Base-by-base conservation (phyloP, 129 eudicot species). In the Oenanthe sinensis region DNA sequence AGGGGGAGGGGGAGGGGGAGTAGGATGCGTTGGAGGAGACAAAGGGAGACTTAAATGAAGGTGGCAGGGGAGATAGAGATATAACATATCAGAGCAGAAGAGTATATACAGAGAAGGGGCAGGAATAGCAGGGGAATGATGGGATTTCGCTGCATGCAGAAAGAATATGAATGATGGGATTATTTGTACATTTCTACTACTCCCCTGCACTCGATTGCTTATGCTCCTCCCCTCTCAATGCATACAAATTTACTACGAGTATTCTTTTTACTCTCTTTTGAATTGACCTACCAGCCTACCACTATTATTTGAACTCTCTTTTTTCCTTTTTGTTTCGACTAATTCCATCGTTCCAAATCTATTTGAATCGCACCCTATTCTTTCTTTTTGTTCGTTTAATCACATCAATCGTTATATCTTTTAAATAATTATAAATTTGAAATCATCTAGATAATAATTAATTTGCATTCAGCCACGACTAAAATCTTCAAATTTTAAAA, bases 81-180 rank as follows among this genome's bases (percentile, higher is more conserved):
- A n/a, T 58, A 58, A 58, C 67, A 58, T 58, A 58, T 58, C 67
- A 58, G 67, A 20, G 63, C 63, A 54, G 63, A 22, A 22, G 63
- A 58, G 67, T 58, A 58, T 58, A 58, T 58, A n/a, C 67, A 58
- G 67, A 58, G 14, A 58, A n/a, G n/a, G 0, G 3, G 65, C 65
- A 55, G 65, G 65, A 5, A 20, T 55, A 1, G 67, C 67, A 58
- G 67, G 67, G 67, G 67, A 58, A 58, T 58, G 67, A 58, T 58
- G 67, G 33, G 67, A 58, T n/a, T 58, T 58, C n/a, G 33, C 67
- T 58, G 67, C 67, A 58, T 58, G 67, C 67, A 58, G 67, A 58
- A 58, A 58, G 67, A 58, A 58, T 58, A 58, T 58, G 67, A n/a
- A 58, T 58, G 14, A 58, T 58, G 67, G 5, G 33, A 1, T 58